Base-by-base conservation (phyloP, 2,329 filamentous ascomycete genomes). In the Monilinia fructicola region DNA sequence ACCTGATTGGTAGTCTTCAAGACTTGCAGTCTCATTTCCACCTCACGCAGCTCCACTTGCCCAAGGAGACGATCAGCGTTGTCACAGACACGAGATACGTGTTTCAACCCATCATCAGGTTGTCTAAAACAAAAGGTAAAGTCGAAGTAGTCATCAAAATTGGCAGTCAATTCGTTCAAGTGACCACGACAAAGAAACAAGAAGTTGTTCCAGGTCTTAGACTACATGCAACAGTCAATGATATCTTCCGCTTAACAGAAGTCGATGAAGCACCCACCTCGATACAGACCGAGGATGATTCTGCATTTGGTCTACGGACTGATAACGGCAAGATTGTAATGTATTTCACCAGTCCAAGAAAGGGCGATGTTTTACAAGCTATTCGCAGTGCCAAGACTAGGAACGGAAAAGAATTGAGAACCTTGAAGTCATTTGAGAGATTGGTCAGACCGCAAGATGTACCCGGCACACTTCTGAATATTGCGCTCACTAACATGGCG, bases 271-370 rank as follows among this genome's bases (percentile, higher is more conserved):
- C 86, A 5, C 82, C 87, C 6, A 86, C 85, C 3, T 86, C 85
- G 2, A 86, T 88, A 64, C 83, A 87, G 67, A 85, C 84, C 0
- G 87, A 89, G 67, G 87, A 90, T 67, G 87, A 90, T 69, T 86
- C 85, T 3, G 84, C 87, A 1, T 90, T 90, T 75, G 88, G 87
- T 0, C 78, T 90, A 38, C 82, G 87, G 60, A 87, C 87, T 3
- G 88, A 90, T 71, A 88, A 86, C 69, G 88, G 88, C 71, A 89
- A 87, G 76, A 87, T 89, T 60, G 84, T 89, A 64, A 89, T 90
- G 87, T 89, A 87, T 74, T 90, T 90, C 75, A 87, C 87, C 23
- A 90, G 87, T 70, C 81, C 86, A 1, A 85, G 85, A 74, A 89
- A 88, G 74, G 74, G 79, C 9, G 87, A 90, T 68, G 82, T 90